Base-by-base conservation (phyloP, 1,139 yeast species). In the Geotrichum carabidarum region DNA sequence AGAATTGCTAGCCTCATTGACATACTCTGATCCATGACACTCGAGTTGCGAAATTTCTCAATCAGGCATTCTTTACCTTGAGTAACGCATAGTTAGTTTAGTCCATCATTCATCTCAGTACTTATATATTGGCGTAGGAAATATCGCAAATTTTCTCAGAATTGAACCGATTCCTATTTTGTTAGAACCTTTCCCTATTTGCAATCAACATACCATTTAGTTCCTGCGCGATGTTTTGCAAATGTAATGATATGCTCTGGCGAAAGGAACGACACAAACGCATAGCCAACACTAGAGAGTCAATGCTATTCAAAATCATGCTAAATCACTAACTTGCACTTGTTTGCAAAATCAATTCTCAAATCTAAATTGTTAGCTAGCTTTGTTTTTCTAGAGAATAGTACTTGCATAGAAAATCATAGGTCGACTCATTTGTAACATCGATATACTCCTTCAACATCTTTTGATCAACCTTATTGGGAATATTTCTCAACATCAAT, bases 401-500 rank as follows among this genome's bases (percentile, higher is more conserved):
- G 14, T 58, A 65, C 65, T 60, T 68, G 71, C 79, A 81, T 56
- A 81, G 68, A 66, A 81, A 81, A 62, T 80, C 82, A 62, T 79
- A 81, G 54, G 80, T 74, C 58, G 75, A 70, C 58, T 68, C 66
- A 61, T 74, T 76, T n/a, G 80, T 76, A 34, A 63, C 69, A 59
- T 78, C 81, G 37, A 78, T 62, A 59, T 75, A 74, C 34, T 70
- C 71, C 59, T 78, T 75, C 37, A 78, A 70, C 63, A 73, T 71
- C 38, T 71, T 66, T 58, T 76, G 79, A 51, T 68, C 74, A 34
- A 77, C 71, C 61, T 76, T 77, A 63, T 78, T 78, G 40, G 82
- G 82, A 48, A 78, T 78, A 56, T 78, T 78, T 54, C 79, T 71
- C 37, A 78, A 70, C 82, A 78, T 77, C 42, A 78, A 61, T 0